Base-by-base conservation (phyloP, 2,329 filamentous ascomycete genomes). In the Alternaria incomplexa region DNA sequence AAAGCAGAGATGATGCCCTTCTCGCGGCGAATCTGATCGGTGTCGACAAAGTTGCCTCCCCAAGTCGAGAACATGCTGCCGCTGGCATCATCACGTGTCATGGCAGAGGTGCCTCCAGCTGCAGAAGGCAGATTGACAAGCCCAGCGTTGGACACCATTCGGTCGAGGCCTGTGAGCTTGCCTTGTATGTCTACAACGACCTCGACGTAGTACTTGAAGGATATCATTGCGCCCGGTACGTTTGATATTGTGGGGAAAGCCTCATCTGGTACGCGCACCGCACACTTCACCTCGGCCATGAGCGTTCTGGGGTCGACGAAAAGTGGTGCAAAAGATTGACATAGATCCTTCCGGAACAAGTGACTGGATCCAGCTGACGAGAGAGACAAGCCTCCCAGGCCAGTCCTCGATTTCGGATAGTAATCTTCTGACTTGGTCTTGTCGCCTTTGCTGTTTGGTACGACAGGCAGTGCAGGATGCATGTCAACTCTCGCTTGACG, bases 321-420 rank as follows among this genome's bases (percentile, higher is more conserved):
- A 48, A 99, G 84, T 5, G 96, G 94, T 20, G 92, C 91, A 60
- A 96, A 93, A 1, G 91, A 90, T 78, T 99, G 96, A 5, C 92
- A 91, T 4, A 99, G 83, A 77, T 99, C 96, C 78, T 98, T 98
- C 57, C 96, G 91, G 77, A 97, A 98, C n/a, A 96, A 87, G 78
- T 94, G 96, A 76, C 90, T 95, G 3, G 93, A 94, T 40, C 93
- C 91, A 7, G 92, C 91, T 1, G 93, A 96, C 2, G 92, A 93
- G 44, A 98, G 85, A 1, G 94, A 96, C 26, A 98, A 83, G 0
- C 94, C 94, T 15, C 92, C 92, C 8, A 97, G 86, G 0, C 93
- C 94, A 1, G 93, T 96, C 64, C 91, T 89, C 3, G 93, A 97
- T 72, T 90, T 92, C 5, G 94, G 93, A 75, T 94, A 96, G 73